A percentile compares a stretch with the other conserved stretches of the same genome.
These are phyloP conservation scores for Achaetomium macrosporum DNA, from an alignment of 2,329 filamentous ascomycete species.

Conservation along the genomic window DNA sequence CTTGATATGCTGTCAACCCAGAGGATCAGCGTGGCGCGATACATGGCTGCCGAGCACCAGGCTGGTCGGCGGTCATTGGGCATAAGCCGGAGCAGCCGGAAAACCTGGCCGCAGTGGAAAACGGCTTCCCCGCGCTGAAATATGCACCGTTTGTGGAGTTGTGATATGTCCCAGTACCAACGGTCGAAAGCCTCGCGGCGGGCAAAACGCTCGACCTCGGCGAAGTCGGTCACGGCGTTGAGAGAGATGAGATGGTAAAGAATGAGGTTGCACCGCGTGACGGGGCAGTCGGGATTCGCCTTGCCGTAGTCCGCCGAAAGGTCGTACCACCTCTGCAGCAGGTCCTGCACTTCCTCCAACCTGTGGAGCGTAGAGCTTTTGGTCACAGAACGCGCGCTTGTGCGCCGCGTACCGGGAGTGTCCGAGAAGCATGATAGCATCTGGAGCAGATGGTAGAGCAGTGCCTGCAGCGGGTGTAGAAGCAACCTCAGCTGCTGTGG, in stretches of 20 bases:
- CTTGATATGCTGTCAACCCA: conserved; percentile 56
- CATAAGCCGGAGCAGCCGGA: conserved; percentile 56
- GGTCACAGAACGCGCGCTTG: conserved; percentile 43
- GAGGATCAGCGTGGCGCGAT: conserved; percentile 58
- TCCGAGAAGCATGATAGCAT: conserved; percentile 61
- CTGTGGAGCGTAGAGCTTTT: conserved; percentile 54
- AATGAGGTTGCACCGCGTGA: conserved; percentile 60
- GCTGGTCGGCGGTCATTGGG: conserved; percentile 53
- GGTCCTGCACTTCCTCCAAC: conserved; percentile 57
- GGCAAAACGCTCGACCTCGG: conserved; percentile 61
- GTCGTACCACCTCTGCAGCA: conserved; percentile 62
- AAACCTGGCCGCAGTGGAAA: conserved; percentile 62
- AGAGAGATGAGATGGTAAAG: conserved; percentile 67
- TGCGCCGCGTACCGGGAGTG: conserved; percentile 39
- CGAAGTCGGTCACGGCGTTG: conserved; percentile 62
- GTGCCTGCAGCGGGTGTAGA: conserved; percentile 60
- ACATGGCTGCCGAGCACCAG: conserved; percentile 67
- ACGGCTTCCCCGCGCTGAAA: conserved; percentile 57
- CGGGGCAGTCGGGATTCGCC: conserved; percentile 49
- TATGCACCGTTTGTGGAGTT: conserved; percentile 58
- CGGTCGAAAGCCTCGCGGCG: conserved; percentile 54
- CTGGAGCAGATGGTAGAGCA: conserved; percentile 60
- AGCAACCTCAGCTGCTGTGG: conserved; percentile 60
- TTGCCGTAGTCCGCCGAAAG: conserved; percentile 53
- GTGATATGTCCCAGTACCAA: conserved; percentile 46